phyloP scores from a whole-genome alignment of 2,329 filamentous ascomycete species.

The Claviceps purpurea region DNA sequence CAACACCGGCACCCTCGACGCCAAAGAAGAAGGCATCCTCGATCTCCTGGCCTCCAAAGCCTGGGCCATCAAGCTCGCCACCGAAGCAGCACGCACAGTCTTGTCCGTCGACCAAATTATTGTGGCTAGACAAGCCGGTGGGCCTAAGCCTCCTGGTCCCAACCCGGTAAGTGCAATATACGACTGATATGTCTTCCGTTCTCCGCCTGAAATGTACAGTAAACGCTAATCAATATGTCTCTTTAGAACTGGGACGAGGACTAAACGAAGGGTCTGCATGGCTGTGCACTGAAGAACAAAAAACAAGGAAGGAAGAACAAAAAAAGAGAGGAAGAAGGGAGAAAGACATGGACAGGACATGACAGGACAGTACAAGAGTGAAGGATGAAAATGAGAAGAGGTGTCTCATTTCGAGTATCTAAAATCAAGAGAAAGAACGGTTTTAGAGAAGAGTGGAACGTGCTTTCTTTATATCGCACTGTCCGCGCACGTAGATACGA shows the following conservation, averaged over 20 bases:
- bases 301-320: not conserved
- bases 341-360: not conserved
- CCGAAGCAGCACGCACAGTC: slow-evolving; percentile 85
- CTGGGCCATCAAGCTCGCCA: slow-evolving; percentile 95
- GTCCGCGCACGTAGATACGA: not conserved
- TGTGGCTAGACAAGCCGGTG: slow-evolving; percentile 90
- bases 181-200: not conserved
- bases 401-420: no score
- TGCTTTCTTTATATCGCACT: not conserved
- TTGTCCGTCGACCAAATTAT: slow-evolving; percentile 98
- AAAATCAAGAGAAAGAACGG: not conserved
- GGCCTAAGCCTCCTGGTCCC: slow-evolving; percentile 89
- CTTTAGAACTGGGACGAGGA: slow-evolving; percentile 50
- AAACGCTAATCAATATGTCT: not conserved
- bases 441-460: not conserved
- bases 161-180: slow-evolving; percentile 47
- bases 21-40: slow-evolving; percentile 76
- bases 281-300: not conserved
- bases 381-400: no score
- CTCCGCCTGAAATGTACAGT: not conserved
- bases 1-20: slow-evolving; percentile 68
- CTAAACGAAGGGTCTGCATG: slow-evolving; percentile 23
- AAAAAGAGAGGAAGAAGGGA: not conserved
- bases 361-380: no score
- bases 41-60: slow-evolving; percentile 86